A percentile compares a stretch with the other conserved stretches of the same genome.
Evolutionary conservation across 1,284 basidiomycete species (phyloP).

Genomic region (Apiotrichum brassicae): DNA sequence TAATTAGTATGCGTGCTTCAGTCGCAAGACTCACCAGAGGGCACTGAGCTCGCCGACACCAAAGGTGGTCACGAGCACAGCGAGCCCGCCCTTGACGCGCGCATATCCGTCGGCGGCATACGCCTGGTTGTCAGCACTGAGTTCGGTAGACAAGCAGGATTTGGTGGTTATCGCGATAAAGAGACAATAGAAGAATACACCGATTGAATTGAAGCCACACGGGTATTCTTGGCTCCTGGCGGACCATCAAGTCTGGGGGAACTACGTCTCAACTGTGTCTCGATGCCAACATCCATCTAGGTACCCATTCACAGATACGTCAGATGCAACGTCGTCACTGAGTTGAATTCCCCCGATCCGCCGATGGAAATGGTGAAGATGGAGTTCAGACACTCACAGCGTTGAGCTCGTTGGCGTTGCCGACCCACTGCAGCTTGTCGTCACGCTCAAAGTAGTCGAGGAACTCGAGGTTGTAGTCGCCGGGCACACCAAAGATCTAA

Average conservation of each 20-base stretch:
- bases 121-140: slow-evolving; percentile 36
- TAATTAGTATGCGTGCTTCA: neutral
- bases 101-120: slow-evolving; percentile 98
- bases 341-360: too few relatives aligned
- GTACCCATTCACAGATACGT: too few relatives aligned
- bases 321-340: too few relatives aligned
- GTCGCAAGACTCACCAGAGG: slow-evolving; percentile 45
- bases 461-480: slow-evolving; percentile 81
- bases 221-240: too few relatives aligned
- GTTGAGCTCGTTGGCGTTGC: slow-evolving; percentile 85
- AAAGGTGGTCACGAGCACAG: slow-evolving; percentile 68
- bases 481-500: slow-evolving; percentile 79
- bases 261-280: too few relatives aligned
- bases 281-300: too few relatives aligned
- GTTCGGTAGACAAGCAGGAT: too few relatives aligned
- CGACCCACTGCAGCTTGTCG: slow-evolving; percentile 76
- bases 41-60: slow-evolving; percentile 86
- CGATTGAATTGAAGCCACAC: too few relatives aligned
- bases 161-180: too few relatives aligned
- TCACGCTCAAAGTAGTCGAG: slow-evolving; percentile 79
- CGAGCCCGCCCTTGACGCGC: slow-evolving; percentile 69
- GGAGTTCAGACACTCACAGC: slow-evolving; percentile 44
- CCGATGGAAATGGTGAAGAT: too few relatives aligned
- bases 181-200: too few relatives aligned
- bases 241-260: too few relatives aligned